A percentile compares a stretch with the other conserved stretches of the same genome.
Evolutionary conservation across 345 rosid species (phyloP).

Genomic region (Bruguiera gymnorhiza): DNA sequence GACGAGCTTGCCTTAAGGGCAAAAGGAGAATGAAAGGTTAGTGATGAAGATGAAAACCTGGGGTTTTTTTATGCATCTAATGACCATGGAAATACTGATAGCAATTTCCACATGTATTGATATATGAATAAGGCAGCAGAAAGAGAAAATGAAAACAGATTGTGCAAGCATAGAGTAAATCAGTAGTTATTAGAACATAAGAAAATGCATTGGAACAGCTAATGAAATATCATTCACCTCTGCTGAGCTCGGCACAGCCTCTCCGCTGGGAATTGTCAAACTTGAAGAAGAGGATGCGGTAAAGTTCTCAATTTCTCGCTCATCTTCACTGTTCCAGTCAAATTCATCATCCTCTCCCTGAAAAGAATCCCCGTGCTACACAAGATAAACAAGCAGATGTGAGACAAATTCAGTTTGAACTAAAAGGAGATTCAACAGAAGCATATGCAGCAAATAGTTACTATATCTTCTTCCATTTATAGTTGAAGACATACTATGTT

Average conservation of each 20-base stretch:
- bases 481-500: too few species aligned
- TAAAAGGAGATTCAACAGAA: too few species aligned
- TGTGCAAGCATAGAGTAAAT: too few species aligned
- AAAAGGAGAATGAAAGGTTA: constrained; percentile 7
- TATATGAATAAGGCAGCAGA: neutral
- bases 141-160: too few species aligned
- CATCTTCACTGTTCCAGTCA: constrained; percentile 73
- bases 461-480: too few species aligned
- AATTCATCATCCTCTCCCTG: constrained; percentile 36
- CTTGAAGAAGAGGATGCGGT: constrained; percentile 23
- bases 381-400: neutral
- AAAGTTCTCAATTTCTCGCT: constrained; percentile 48
- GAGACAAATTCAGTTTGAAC: too few species aligned
- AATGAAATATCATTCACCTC: constrained; percentile 13
- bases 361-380: constrained; percentile 38
- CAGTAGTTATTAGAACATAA: too few species aligned
- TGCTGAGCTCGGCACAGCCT: constrained; percentile 12
- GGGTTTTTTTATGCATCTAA: neutral
- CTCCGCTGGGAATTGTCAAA: constrained; percentile 26
- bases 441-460: too few species aligned
- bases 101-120: neutral
- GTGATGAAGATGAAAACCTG: neutral
- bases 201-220: neutral
- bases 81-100: neutral
- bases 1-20: constrained; percentile 45